These are phyloP conservation scores for Penicillium arizonense DNA, from an alignment of 495 filamentous ascomycete genomes.

Conservation along the genomic window DNA sequence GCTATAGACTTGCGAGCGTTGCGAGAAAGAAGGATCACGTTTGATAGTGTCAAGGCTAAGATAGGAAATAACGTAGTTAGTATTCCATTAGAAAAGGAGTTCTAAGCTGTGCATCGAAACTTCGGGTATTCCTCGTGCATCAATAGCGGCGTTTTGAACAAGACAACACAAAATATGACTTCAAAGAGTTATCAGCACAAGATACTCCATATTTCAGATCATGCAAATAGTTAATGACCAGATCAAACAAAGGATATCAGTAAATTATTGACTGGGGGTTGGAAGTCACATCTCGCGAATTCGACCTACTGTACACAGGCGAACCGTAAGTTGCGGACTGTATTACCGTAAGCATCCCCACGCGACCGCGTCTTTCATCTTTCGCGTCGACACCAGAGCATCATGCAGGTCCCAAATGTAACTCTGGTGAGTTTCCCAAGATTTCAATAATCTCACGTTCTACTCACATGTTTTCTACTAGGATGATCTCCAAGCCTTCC, in stretches of 20 bases:
- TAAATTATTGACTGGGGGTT: too few relatives aligned
- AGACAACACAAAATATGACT: too few relatives aligned
- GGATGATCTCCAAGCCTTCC: slow-evolving; percentile 74
- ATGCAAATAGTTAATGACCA: too few relatives aligned
- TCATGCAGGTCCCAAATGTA: slow-evolving; percentile 41
- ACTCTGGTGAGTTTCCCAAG: slow-evolving; percentile 45
- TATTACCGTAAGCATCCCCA: slow-evolving; percentile 12
- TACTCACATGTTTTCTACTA: slow-evolving; percentile 31
- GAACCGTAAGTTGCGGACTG: background rate
- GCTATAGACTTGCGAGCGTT: slow-evolving; percentile 30
- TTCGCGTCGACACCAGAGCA: slow-evolving; percentile 3
- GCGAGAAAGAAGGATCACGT: slow-evolving; percentile 22
- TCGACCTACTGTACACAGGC: too few relatives aligned
- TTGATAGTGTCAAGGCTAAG: slow-evolving; percentile 63
- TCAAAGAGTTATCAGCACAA: too few relatives aligned
- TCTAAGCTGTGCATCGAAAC: background rate
- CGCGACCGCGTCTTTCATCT: slow-evolving; percentile 10
- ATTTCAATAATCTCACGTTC: background rate
- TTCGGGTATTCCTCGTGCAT: too few relatives aligned
- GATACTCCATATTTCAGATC: too few relatives aligned
- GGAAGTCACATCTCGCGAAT: too few relatives aligned
- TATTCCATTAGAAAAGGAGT: slow-evolving; percentile 37
- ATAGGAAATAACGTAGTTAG: slow-evolving; percentile 71
- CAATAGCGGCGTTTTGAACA: too few relatives aligned
- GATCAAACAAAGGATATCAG: too few relatives aligned